These are phyloP conservation scores for Boletus semigastroideus DNA, from an alignment of 1,284 basidiomycete species.

Conservation along the genomic window DNA sequence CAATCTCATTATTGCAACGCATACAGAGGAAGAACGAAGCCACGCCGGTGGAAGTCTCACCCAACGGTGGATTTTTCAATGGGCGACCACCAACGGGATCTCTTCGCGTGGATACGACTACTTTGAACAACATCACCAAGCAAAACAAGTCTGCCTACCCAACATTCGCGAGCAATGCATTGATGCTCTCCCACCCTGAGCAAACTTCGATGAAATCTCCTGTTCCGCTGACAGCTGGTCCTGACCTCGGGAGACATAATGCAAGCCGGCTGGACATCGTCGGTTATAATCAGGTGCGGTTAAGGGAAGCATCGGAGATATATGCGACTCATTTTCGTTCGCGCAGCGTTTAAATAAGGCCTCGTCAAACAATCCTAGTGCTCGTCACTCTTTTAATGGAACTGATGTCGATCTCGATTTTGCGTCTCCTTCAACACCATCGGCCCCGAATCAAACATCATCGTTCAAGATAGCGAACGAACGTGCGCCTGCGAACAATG, in stretches of 20 bases:
- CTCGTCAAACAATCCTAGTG: constrained; percentile 50
- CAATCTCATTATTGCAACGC: constrained; percentile 69
- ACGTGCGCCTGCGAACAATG: constrained; percentile 27
- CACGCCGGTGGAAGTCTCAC: constrained; percentile 46
- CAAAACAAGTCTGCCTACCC: constrained; percentile 85
- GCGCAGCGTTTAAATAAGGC: constrained; percentile 51
- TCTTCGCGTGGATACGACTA: constrained; percentile 69
- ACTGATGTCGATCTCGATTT: constrained; percentile 62
- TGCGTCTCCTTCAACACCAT: constrained; percentile 47
- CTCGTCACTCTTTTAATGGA: constrained; percentile 72
- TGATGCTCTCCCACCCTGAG: constrained; percentile 63
- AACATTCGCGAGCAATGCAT: constrained; percentile 69
- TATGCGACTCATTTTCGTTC: constrained; percentile 11
- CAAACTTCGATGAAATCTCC: constrained; percentile 64
- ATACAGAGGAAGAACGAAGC: constrained; percentile 65
- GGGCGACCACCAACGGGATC: constrained; percentile 62
- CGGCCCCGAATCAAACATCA: constrained; percentile 38
- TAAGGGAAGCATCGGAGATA: constrained; percentile 5
- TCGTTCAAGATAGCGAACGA: constrained; percentile 48
- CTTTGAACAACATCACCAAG: constrained; percentile 58
- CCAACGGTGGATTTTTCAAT: constrained; percentile 46
- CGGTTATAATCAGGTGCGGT: constrained; percentile 62
- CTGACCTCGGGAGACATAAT: constrained; percentile 74
- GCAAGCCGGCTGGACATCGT: constrained; percentile 67
- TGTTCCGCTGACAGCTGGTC: constrained; percentile 75